Base-by-base conservation (phyloP, 805 yeast species). In the Yarrowia phangngaensis region DNA sequence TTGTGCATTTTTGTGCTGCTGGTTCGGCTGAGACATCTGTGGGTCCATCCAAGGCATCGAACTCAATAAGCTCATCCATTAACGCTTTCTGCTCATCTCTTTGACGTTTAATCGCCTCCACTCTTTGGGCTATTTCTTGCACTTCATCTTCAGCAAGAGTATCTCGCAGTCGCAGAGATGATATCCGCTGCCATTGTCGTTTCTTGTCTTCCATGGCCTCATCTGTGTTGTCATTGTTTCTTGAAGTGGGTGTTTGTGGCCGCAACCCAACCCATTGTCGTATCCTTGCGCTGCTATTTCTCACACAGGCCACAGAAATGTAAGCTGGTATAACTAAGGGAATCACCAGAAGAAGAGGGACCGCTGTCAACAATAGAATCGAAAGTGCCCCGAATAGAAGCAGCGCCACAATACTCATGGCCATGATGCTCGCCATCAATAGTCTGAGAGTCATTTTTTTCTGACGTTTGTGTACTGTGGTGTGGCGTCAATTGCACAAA, bases 191-290 rank as follows among this genome's bases (percentile, higher is more conserved):
- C 45, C 45, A 38, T 11, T 38, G 45, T 2, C 45, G 45, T n/a
- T 38, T 38, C n/a, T 38, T 38, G 14, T 31, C 45, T 19, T 38
- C 45, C 45, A 38, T 26, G 23, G 64, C 45, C 24, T 26, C 45
- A 14, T 38, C 45, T 11, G 45, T 38, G 23, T 38, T 38, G 45
- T 38, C 45, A 32, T 38, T 38, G 45, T 27, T 38, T 8, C 45
- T 23, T 11, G 45, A 26, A 11, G 45, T 41, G 12, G 48, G 48
- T 3, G 48, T 41, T 15, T 29, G 28, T 29, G 48, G 35, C 9
- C 35, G 12, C 16, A 41, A 16, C 4, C 48, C 48, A 8, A 29
- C 22, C 35, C 48, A 29, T 17, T 41, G 34, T 6, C 48, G 28
- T 20, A 41, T 8, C 7, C 35, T 27, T 8, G 48, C 28, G 27